Evolutionary conservation across 2,329 filamentous ascomycete genomes (phyloP).

Genomic region (Fusarium xyrophilum): DNA sequence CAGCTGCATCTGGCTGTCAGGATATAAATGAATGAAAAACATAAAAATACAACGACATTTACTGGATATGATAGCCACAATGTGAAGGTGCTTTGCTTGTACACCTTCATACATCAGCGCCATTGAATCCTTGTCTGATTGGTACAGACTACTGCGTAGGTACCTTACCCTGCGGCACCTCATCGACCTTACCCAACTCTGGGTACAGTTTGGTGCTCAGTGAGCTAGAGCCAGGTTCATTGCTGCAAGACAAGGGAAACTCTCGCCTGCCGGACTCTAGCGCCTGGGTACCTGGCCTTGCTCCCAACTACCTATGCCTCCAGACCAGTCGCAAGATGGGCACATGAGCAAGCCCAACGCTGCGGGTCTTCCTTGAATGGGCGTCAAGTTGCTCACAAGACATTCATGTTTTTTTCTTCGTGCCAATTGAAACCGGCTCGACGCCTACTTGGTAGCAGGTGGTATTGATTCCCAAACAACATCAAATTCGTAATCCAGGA

Average conservation of each 20-base stretch:
- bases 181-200: neutral
- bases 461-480: slow-evolving; percentile 1
- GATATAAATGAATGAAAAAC: neutral
- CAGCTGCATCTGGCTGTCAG: neutral
- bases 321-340: slow-evolving; percentile 51
- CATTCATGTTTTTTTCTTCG: slow-evolving; percentile 12
- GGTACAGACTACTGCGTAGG: neutral
- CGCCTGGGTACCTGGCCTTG: slow-evolving; percentile 20
- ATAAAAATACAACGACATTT: neutral
- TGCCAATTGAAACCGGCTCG: slow-evolving; percentile 17
- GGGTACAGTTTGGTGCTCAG: neutral
- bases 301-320: slow-evolving; percentile 12
- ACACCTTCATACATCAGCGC: neutral
- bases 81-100: neutral
- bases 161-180: slow-evolving; percentile 13
- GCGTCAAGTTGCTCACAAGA: slow-evolving; percentile 33
- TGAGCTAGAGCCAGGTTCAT: neutral
- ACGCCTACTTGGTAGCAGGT: neutral
- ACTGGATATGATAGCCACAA: neutral
- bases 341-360: slow-evolving; percentile 57
- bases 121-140: slow-evolving; percentile 2
- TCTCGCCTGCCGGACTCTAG: slow-evolving; percentile 24
- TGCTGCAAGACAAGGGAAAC: slow-evolving; percentile 8
- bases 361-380: slow-evolving; percentile 46
- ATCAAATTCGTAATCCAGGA: neutral